phyloP scores from a whole-genome alignment of 495 filamentous ascomycete genomes.

The Neurospora sp. region DNA sequence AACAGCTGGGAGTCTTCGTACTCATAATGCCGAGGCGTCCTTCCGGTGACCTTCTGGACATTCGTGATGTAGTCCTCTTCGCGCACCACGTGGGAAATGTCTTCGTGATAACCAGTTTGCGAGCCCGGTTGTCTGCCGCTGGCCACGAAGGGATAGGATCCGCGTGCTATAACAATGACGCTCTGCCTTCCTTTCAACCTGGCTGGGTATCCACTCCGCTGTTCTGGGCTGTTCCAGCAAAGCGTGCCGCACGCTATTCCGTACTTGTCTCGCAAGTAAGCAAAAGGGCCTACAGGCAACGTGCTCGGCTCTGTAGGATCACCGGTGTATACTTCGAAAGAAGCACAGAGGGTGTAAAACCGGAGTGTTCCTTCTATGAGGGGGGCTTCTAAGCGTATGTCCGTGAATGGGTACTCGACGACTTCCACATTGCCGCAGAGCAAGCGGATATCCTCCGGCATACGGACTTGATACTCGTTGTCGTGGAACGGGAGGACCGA shows the following conservation, averaged over 20 bases:
- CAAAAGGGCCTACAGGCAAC: not conserved
- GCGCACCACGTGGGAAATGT: not conserved
- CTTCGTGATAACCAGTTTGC: not conserved
- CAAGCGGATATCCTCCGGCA: not conserved
- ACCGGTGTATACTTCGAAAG: not conserved
- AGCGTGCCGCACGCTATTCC: not conserved
- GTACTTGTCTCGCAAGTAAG: not conserved
- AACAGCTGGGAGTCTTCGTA: not conserved
- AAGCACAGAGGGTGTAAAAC: not conserved
- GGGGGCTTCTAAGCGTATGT: not conserved
- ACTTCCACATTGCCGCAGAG: not conserved
- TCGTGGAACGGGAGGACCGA: not conserved
- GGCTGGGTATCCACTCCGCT: not conserved
- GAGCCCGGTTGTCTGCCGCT: not conserved
- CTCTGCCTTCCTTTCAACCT: not conserved
- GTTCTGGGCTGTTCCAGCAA: not conserved
- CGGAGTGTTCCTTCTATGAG: not conserved
- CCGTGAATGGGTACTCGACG: not conserved
- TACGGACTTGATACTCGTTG: not conserved
- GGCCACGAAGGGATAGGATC: not conserved
- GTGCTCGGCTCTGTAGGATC: not conserved
- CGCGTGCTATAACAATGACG: not conserved
- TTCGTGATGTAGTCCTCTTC: not conserved
- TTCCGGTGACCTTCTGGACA: fast-evolving
- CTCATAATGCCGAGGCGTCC: not conserved